Conservation (phyloP, 768 basidiomycete species). For the Clitopilus passeckerianus region DNA sequence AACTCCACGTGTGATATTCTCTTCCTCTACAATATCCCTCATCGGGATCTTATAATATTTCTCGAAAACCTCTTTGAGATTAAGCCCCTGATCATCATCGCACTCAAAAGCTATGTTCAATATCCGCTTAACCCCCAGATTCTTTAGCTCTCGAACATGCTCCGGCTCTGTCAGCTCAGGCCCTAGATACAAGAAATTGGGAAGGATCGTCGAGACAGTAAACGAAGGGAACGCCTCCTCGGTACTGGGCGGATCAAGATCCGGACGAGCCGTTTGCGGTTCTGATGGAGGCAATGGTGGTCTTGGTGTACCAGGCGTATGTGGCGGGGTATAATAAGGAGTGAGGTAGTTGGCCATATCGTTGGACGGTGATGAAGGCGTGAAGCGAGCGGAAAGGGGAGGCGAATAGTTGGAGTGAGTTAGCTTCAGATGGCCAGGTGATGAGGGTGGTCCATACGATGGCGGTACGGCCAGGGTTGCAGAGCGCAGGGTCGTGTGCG, state of each 20-base stretch:
- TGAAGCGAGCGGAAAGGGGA: conserved; percentile 44
- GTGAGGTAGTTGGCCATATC: conserved; percentile 37
- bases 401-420: conserved; percentile 56
- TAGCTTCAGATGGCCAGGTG: conserved; percentile 60
- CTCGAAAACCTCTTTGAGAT: conserved; percentile 67
- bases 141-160: conserved; percentile 71
- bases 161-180: conserved; percentile 75
- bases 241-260: conserved; percentile 54
- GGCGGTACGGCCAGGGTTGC: conserved; percentile 55
- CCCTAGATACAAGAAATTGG: conserved; percentile 86
- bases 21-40: conserved; percentile 95
- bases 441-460: conserved; percentile 27
- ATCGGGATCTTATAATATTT: conserved; percentile 86
- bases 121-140: conserved; percentile 79
- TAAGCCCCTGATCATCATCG: conserved; percentile 74
- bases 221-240: conserved; percentile 64
- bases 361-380: conserved; percentile 28
- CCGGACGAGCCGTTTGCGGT: conserved; percentile 62
- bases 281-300: conserved; percentile 40
- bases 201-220: conserved; percentile 86
- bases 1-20: conserved; percentile 76
- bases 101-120: conserved; percentile 92
- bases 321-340: conserved; percentile 49
- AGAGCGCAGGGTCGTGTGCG: conserved; percentile 56
- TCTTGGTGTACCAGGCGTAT: conserved; percentile 46